phyloP scores from a whole-genome alignment of 208 protist species.

The Leishmania arabica region DNA sequence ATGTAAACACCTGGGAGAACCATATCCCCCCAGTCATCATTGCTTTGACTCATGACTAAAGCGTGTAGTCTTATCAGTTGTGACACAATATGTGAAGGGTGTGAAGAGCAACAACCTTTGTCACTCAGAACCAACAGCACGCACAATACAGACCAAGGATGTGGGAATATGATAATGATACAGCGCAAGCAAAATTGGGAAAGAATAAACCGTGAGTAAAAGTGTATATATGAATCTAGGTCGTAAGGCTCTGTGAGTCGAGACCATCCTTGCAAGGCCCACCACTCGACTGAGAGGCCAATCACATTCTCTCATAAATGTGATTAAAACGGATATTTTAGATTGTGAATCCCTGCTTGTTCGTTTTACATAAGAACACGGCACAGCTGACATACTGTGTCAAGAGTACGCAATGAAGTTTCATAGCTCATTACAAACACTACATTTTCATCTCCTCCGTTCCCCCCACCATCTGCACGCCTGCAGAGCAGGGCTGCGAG shows the following conservation, averaged over 20 bases:
- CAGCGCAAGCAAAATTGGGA: not conserved
- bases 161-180: not conserved
- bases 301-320: not conserved
- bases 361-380: conserved; percentile 3
- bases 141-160: not conserved
- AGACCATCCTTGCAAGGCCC: not conserved
- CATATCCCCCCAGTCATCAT: conserved; percentile 70
- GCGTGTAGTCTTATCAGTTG: not conserved
- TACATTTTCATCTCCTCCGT: not conserved
- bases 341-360: not conserved
- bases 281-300: not conserved
- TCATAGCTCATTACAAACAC: not conserved
- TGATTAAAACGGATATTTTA: not conserved
- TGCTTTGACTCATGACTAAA: conserved; percentile 13
- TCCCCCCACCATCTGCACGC: not conserved
- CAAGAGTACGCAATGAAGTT: conserved; percentile 2
- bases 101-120: not conserved
- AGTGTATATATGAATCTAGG: not conserved
- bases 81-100: not conserved
- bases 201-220: not conserved
- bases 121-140: not conserved
- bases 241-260: not conserved
- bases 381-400: not conserved
- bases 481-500: conserved; percentile 1
- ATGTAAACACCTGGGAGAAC: conserved; percentile 85